phyloP scores from a whole-genome alignment of 2,329 filamentous ascomycete genomes.

The Hypoxylon sp. region DNA sequence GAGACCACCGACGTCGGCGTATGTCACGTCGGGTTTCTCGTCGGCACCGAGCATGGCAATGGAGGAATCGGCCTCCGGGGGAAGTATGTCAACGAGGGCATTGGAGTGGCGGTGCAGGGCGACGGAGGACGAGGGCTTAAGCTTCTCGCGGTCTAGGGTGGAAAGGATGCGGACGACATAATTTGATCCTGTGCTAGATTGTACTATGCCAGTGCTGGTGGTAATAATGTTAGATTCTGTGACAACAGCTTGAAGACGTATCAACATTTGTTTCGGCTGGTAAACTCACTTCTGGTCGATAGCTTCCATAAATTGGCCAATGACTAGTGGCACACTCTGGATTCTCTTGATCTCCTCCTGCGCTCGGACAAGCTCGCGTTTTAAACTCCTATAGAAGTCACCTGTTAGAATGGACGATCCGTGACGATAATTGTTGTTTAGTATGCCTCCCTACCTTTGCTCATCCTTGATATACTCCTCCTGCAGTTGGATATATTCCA shows the following conservation, averaged over 20 bases:
- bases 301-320: conserved; percentile 99
- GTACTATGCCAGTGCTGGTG: conserved; percentile 92
- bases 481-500: conserved; percentile 98
- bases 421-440: conserved; percentile 26
- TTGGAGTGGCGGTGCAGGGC: conserved; percentile 98
- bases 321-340: conserved; percentile 96
- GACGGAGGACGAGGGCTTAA: conserved; percentile 98
- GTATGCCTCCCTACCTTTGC: conserved; percentile 73
- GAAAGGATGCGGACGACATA: conserved; percentile 99
- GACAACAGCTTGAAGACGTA: conserved; percentile 21
- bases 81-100: conserved; percentile 96
- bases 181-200: conserved; percentile 98
- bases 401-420: conserved; percentile 38
- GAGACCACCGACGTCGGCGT: conserved; percentile 95
- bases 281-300: conserved; percentile 93
- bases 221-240: conserved; percentile 12
- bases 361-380: conserved; percentile 94
- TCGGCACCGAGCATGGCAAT: conserved; percentile 97
- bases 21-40: conserved; percentile 98
- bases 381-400: conserved; percentile 77
- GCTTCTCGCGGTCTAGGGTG: conserved; percentile 95
- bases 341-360: conserved; percentile 99
- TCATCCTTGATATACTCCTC: conserved; percentile 99
- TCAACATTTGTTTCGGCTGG: conserved; percentile 29
- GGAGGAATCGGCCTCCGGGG: conserved; percentile 98